Evolutionary conservation across 2,329 filamentous ascomycete species (phyloP).

Genomic region (Epicoccum sorghinum): DNA sequence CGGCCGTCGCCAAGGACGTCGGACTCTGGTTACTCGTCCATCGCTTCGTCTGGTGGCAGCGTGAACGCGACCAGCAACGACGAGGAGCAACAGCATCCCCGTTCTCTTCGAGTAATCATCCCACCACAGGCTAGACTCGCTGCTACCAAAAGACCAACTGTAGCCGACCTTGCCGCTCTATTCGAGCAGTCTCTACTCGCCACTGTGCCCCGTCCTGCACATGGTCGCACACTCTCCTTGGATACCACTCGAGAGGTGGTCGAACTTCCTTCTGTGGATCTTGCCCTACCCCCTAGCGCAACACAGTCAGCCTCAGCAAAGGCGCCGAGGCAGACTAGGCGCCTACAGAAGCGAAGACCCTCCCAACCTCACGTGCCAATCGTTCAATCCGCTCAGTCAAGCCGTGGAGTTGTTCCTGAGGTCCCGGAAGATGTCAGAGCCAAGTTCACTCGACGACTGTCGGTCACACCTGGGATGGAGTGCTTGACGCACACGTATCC

Average conservation of each 20-base stretch:
- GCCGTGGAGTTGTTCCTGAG: constrained; percentile 40
- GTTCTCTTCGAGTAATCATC: constrained; percentile 3
- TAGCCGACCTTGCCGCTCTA: background rate
- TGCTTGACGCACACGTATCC: constrained; percentile 45
- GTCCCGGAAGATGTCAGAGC: constrained; percentile 43
- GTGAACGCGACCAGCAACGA: background rate
- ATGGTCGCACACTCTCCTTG: constrained; percentile 14
- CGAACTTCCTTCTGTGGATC: constrained; percentile 12
- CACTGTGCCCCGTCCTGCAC: constrained; percentile 7
- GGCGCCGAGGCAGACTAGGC: constrained; percentile 27
- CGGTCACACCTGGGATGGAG: constrained; percentile 43
- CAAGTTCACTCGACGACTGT: constrained; percentile 46
- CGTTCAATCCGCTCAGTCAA: constrained; percentile 40
- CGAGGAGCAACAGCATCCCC: constrained; percentile 8
- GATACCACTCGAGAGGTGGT: constrained; percentile 16
- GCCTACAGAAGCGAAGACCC: constrained; percentile 40
- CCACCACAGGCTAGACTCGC: background rate
- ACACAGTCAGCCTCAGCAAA: constrained; percentile 30
- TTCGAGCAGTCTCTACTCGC: constrained; percentile 7
- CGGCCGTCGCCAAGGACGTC: constrained; percentile 38
- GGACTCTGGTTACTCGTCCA: constrained; percentile 50
- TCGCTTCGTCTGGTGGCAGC: constrained; percentile 10
- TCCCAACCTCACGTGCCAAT: constrained; percentile 35
- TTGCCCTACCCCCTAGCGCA: constrained; percentile 2
- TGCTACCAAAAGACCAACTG: constrained; percentile 16